Evolutionary conservation across 306 rosid species (phyloP).

Genomic region (Medicago truncatula): DNA sequence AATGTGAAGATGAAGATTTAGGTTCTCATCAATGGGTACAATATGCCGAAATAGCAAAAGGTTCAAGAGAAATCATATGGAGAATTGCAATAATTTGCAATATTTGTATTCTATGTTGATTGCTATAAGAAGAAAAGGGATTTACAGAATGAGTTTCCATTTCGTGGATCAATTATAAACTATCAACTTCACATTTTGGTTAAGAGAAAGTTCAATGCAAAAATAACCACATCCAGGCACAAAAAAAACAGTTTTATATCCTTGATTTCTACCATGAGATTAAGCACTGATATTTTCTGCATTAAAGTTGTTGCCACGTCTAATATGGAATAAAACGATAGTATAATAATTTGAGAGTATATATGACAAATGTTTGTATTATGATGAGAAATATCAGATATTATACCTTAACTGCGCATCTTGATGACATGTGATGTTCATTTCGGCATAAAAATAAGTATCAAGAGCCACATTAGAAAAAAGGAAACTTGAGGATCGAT

Average conservation of each 20-base stretch:
- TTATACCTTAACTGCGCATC: background rate
- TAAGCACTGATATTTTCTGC: slow-evolving; percentile 11
- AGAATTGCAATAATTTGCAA: slow-evolving; percentile 15
- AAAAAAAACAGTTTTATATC: background rate
- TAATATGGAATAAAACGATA: background rate
- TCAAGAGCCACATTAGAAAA: slow-evolving; percentile 23
- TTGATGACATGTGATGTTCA: background rate
- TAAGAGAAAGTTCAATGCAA: background rate
- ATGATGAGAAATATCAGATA: slow-evolving; percentile 11
- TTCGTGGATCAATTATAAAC: slow-evolving; percentile 4
- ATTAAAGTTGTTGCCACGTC: background rate
- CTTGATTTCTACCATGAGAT: slow-evolving; percentile 4
- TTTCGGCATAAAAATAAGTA: background rate
- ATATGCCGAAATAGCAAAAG: slow-evolving; percentile 30
- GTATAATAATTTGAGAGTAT: background rate
- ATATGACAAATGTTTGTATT: background rate
- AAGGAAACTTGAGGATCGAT: background rate
- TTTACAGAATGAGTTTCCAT: slow-evolving; percentile 5
- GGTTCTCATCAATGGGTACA: slow-evolving; percentile 11
- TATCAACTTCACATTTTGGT: slow-evolving; percentile 2
- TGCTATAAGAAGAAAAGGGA: background rate
- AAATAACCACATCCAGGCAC: background rate
- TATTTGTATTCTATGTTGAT: background rate
- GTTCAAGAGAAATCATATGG: slow-evolving; percentile 6
- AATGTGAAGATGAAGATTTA: slow-evolving; percentile 37